These are phyloP conservation scores for Lodderomyces theae DNA, from an alignment of 1,139 yeast species.

Conservation along the genomic window DNA sequence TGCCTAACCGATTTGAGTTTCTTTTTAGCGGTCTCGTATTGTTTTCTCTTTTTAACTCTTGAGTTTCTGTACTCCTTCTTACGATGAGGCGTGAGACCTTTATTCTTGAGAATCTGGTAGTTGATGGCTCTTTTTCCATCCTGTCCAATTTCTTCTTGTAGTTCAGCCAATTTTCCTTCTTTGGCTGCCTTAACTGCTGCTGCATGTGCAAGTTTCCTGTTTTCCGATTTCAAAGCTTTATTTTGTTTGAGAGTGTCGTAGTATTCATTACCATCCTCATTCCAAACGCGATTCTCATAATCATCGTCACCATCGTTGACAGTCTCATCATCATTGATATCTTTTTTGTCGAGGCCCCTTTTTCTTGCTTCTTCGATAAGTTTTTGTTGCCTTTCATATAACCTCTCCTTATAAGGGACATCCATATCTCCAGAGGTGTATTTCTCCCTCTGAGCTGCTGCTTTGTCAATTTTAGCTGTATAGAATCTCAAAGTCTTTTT, in stretches of 20 bases:
- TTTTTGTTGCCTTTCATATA: constrained; percentile 85
- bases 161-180: constrained; percentile 76
- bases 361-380: constrained; percentile 83
- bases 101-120: constrained; percentile 89
- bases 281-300: constrained; percentile 26
- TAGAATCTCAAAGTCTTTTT: constrained; percentile 88
- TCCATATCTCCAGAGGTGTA: constrained; percentile 81
- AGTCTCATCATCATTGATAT: constrained; percentile 30
- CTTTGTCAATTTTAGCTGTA: constrained; percentile 93
- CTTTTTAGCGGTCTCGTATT: constrained; percentile 93
- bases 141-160: constrained; percentile 62
- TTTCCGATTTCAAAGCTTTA: constrained; percentile 46
- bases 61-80: constrained; percentile 93
- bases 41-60: constrained; percentile 97
- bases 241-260: constrained; percentile 51
- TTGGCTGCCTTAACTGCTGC: constrained; percentile 77
- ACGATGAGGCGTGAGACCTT: constrained; percentile 90
- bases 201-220: constrained; percentile 64
- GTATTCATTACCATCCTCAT: constrained; percentile 47
- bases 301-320: too few species aligned
- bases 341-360: constrained; percentile 62
- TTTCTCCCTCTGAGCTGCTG: constrained; percentile 54
- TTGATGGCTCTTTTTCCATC: constrained; percentile 94
- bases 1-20: constrained; percentile 87
- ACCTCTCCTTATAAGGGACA: constrained; percentile 87